phyloP scores from a whole-genome alignment of 495 filamentous ascomycete genomes.

The Hypomontagnella monticulosa region DNA sequence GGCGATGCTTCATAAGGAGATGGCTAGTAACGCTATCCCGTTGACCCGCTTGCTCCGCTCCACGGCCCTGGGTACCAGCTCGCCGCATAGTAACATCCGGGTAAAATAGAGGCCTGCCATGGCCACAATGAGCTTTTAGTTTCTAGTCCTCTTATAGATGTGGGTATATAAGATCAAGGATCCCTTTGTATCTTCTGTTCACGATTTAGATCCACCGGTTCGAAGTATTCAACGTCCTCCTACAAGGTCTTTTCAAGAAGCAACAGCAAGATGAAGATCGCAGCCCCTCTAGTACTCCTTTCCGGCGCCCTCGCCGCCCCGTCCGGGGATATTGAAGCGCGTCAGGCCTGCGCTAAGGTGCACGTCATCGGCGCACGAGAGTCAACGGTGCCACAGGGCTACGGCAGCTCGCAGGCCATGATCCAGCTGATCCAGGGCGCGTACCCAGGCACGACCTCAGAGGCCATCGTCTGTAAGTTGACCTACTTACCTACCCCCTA shows the following conservation, averaged over 20 bases:
- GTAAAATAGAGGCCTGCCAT: conserved; percentile 7
- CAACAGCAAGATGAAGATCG: conserved; percentile 18
- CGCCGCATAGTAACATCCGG: conserved; percentile 18
- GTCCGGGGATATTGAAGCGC: conserved; percentile 30
- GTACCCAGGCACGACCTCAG: conserved; percentile 64
- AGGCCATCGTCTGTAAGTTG: conserved; percentile 59
- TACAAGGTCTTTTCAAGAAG: neutral
- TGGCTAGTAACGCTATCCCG: neutral
- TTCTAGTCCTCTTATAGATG: neutral
- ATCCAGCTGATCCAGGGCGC: conserved; percentile 63
- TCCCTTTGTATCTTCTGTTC: neutral
- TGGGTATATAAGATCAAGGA: conserved; percentile 7
- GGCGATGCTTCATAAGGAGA: conserved; percentile 3
- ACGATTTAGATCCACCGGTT: neutral
- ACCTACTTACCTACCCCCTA: neutral
- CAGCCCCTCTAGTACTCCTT: conserved; percentile 12
- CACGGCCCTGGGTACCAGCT: conserved; percentile 8
- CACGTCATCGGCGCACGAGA: conserved; percentile 74
- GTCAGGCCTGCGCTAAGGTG: conserved; percentile 60
- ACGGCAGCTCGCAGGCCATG: conserved; percentile 61
- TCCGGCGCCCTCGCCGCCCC: conserved; percentile 23
- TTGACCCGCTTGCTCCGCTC: neutral
- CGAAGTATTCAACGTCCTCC: neutral
- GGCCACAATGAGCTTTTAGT: neutral
- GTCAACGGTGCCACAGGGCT: conserved; percentile 65